Evolutionary conservation across 2,329 filamentous ascomycete genomes (phyloP), one percentile per base, ranked within the genome.

Genomic region (Ophiocordyceps sinensis): DNA sequence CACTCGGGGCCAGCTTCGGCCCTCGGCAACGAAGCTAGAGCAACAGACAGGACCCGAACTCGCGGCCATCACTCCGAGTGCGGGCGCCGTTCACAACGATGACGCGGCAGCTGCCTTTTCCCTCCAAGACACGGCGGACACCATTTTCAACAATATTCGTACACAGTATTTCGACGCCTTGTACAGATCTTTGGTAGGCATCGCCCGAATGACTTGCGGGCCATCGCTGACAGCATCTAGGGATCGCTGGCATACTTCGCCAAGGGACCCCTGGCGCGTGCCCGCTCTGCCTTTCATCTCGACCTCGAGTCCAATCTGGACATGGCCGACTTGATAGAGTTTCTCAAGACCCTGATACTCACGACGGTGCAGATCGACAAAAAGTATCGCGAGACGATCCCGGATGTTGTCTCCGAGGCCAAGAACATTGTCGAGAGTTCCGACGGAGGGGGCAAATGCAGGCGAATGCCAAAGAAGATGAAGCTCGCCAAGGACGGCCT

Each of bases 221-320:
- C 28, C 26, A 48, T 53, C 15, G 56, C 49, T 38, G 3, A 9
- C 28, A 10, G 19, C 11, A 17, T n/a, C n/a, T 28, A 84, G 71
- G 84, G 82, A 29, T 85, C 84, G 4, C 63, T 89, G 43, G 84
- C 84, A 43, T 91, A 88, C 58, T 88, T 89, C 59, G 80, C 80
- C 17, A 91, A 91, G 63, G 85, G 84, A 1, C 82, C 85, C 2
- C 64, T 91, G 17, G 85, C 84, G 36, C 73, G 83, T 49, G 79
- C 82, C 37, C 74, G 84, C 44, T 81, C 79, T 37, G 73, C 78
- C 13, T 85, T 85, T 47, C 75, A 79, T 43, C 61, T 77, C 13
- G 72, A 77, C 45, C 72, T 73, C 40, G 75, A 80, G 54, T 64
- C 71, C 7, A 73, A 68, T 19, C 60, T 79, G 17, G 68, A 77